These are phyloP conservation scores for Aspergillus sp. DNA, from an alignment of 2,329 filamentous ascomycete species.

Conservation along the genomic window DNA sequence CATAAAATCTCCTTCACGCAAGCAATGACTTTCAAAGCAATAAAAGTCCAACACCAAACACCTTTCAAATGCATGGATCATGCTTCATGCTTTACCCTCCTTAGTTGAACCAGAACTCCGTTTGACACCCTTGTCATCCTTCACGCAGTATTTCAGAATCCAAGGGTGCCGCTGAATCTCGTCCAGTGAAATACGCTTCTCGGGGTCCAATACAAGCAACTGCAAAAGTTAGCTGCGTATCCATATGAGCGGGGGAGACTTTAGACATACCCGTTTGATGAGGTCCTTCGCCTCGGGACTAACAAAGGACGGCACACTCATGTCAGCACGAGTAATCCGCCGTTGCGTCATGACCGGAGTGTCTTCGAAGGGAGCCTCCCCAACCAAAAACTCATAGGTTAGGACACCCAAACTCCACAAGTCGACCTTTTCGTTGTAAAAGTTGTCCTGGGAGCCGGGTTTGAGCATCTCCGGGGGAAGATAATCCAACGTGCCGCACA, in stretches of 20 bases:
- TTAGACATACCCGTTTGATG: constrained; percentile 70
- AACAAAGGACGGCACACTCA: constrained; percentile 87
- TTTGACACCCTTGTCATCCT: constrained; percentile 46
- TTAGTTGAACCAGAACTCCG: constrained; percentile 40
- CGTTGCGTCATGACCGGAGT: constrained; percentile 91
- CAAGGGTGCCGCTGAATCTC: constrained; percentile 88
- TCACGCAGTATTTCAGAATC: constrained; percentile 91
- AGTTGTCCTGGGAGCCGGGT: constrained; percentile 75
- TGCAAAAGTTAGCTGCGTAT: constrained; percentile 35
- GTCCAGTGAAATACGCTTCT: constrained; percentile 86
- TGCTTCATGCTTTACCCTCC: constrained; percentile 28
- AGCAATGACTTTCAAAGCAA: neutral
- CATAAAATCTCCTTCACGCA: neutral
- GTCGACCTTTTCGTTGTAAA: constrained; percentile 92
- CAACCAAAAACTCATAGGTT: constrained; percentile 94
- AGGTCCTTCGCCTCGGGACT: constrained; percentile 87
- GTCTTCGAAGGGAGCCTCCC: constrained; percentile 96
- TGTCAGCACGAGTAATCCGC: constrained; percentile 83
- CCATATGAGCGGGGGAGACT: neutral
- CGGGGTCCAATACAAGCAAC: constrained; percentile 88
- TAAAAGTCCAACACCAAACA: constrained; percentile 16
- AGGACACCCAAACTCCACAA: constrained; percentile 93
- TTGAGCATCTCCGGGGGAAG: constrained; percentile 97
- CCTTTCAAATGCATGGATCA: constrained; percentile 15
- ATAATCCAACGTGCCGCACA: constrained; percentile 97